Base-by-base conservation (phyloP, 2,329 filamentous ascomycete genomes). In the Neocatenulostroma microsporum region DNA sequence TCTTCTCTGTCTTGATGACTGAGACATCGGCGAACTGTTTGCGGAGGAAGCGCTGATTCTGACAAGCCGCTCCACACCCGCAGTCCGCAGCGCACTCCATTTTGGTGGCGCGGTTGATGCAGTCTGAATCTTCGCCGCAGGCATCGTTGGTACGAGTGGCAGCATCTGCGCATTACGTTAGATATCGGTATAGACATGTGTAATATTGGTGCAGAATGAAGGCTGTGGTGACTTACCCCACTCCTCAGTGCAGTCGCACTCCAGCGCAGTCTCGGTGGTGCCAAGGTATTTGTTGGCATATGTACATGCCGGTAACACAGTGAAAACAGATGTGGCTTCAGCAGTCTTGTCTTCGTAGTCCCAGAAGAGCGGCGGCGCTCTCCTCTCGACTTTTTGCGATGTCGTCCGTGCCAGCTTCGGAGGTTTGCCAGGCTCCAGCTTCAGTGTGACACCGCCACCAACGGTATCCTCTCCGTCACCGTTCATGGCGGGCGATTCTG, bases 1-100 rank as follows among this genome's bases (percentile, higher is more conserved):
- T 98, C 69, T 96, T 95, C 44, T 94, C 88, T 0, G 91, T 96
- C 61, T 93, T 89, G 70, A 98, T 93, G 54, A 98, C 89, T 2
- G 87, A 83, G 41, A 98, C 91, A 50, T 84, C 67, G 55, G 89
- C 88, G 57, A 91, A 96, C 54, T 93, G 77, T 62, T 82, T 88
- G 50, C 78, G 82, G 62, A 93, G 85, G 55, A 98, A 96, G 42
- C 91, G 82, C 62, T 94, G 87, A 57, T 98, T 98, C 60, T 94
- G 84, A 61, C 91, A 98, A 32, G 77, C 78, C 24, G 77, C 69
- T 37, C 88, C 88, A 62, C 91, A 98, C 56, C 86, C 84, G 62
- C 88, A 91, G 49, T 88, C 82, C 43, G 78, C 78, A 23, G 84
- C 74, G 60, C 91, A 98, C 66, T 98, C 91, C 77, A 96, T 94